Evolutionary conservation across 805 yeast species (phyloP).

Genomic region (Candida coquimbonensis): DNA sequence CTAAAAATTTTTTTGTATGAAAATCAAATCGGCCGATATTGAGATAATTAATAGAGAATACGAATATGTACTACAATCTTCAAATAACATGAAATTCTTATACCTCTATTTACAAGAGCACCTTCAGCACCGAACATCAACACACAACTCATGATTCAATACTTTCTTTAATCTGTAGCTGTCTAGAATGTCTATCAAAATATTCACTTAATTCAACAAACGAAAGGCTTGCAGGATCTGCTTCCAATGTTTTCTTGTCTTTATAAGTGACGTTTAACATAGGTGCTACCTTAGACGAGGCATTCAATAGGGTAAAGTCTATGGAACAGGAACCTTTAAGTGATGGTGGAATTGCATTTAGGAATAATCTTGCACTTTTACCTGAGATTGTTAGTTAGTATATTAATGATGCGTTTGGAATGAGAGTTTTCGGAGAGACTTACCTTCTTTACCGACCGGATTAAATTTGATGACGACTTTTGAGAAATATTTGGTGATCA

Average conservation of each 20-base stretch:
- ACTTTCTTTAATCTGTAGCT: conserved; percentile 67
- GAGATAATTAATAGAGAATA: too few relatives aligned
- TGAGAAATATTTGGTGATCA: conserved; percentile 89
- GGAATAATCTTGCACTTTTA: conserved; percentile 70
- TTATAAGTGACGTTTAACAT: conserved; percentile 69
- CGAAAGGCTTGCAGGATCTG: conserved; percentile 52
- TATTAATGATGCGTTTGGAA: background rate
- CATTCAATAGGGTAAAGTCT: conserved; percentile 53
- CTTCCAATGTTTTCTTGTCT: conserved; percentile 65
- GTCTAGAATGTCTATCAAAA: conserved; percentile 79
- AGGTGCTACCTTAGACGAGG: conserved; percentile 42
- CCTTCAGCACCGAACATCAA: background rate
- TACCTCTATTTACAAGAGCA: conserved; percentile 1
- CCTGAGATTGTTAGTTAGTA: conserved; percentile 29
- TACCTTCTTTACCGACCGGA: conserved; percentile 63
- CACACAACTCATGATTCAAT: conserved; percentile 31
- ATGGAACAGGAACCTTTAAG: conserved; percentile 55
- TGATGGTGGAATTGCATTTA: conserved; percentile 74
- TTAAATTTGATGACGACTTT: conserved; percentile 70
- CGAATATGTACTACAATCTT: too few relatives aligned
- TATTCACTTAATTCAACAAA: conserved; percentile 57
- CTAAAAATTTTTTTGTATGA: background rate
- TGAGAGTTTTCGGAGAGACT: conserved; percentile 15
- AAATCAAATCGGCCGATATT: background rate
- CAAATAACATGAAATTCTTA: too few relatives aligned